A percentile compares a stretch with the other conserved stretches of the same genome.
Evolutionary conservation across 169 alveolate species (phyloP).

Genomic region (Eimeria mitis): DNA sequence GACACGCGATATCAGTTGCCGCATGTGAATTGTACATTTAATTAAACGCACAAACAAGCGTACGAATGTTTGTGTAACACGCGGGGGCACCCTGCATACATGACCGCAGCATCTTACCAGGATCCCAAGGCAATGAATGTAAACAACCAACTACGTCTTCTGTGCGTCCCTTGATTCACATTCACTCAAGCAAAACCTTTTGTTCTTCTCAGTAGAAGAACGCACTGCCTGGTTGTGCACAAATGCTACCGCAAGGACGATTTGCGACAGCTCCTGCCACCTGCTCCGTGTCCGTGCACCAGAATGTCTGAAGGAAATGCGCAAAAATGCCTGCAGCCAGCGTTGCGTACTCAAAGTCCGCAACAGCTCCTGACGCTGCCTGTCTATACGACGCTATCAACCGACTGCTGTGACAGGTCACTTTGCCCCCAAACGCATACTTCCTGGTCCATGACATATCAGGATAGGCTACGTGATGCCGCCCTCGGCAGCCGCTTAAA

Average conservation of each 20-base stretch:
- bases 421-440: neutral
- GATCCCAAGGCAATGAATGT: neutral
- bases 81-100: neutral
- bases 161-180: neutral
- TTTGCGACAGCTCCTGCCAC: neutral
- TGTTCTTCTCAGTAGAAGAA: neutral
- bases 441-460: neutral
- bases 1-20: too few species aligned
- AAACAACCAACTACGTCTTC: neutral
- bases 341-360: neutral
- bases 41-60: neutral
- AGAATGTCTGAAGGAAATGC: neutral
- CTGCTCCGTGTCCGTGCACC: neutral
- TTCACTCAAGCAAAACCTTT: neutral
- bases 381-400: neutral
- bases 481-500: neutral
- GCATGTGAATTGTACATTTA: neutral
- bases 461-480: neutral
- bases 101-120: neutral
- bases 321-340: neutral
- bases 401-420: neutral
- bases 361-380: neutral
- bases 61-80: neutral
- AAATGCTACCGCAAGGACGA: neutral
- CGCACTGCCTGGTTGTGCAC: slow-evolving; percentile 7